phyloP scores from a whole-genome alignment of 257 asterid genomes.

The Salvia splendens region DNA sequence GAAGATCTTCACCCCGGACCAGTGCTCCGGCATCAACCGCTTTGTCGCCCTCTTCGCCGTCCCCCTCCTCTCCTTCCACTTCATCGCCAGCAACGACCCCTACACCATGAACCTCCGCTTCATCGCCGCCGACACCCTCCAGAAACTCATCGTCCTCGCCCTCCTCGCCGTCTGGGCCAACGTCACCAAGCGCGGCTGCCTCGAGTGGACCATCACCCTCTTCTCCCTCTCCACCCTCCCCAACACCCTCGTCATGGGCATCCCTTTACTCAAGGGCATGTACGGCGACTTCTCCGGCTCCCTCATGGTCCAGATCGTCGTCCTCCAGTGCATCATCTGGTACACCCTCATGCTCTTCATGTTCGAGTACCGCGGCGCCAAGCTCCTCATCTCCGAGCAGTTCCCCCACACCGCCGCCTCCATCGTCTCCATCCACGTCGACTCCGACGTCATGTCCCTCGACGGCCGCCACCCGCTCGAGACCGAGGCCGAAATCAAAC shows the following conservation, averaged over 20 bases:
- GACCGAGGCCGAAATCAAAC: slow-evolving; percentile 72
- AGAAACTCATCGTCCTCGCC: slow-evolving; percentile 63
- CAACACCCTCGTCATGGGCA: slow-evolving; percentile 93
- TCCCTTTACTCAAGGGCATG: slow-evolving; percentile 84
- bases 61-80: slow-evolving; percentile 85
- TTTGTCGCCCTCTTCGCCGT: slow-evolving; percentile 91
- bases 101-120: slow-evolving; percentile 76
- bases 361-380: slow-evolving; percentile 85
- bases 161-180: slow-evolving; percentile 62
- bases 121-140: slow-evolving; percentile 86
- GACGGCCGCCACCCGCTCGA: slow-evolving; percentile 77
- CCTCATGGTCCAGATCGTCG: slow-evolving; percentile 90
- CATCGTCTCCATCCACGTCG: slow-evolving; percentile 82
- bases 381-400: slow-evolving; percentile 74
- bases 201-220: slow-evolving; percentile 89
- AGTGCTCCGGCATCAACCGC: slow-evolving; percentile 91
- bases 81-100: slow-evolving; percentile 76
- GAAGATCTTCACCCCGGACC: slow-evolving; percentile 89
- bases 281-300: slow-evolving; percentile 71
- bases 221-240: slow-evolving; percentile 87
- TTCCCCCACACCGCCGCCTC: slow-evolving; percentile 87
- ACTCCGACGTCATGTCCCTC: slow-evolving; percentile 78
- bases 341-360: slow-evolving; percentile 86
- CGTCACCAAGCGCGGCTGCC: slow-evolving; percentile 53
- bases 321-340: slow-evolving; percentile 89